phyloP scores from a whole-genome alignment of 139 green algal genomes.

The Tetraselmis chui region DNA sequence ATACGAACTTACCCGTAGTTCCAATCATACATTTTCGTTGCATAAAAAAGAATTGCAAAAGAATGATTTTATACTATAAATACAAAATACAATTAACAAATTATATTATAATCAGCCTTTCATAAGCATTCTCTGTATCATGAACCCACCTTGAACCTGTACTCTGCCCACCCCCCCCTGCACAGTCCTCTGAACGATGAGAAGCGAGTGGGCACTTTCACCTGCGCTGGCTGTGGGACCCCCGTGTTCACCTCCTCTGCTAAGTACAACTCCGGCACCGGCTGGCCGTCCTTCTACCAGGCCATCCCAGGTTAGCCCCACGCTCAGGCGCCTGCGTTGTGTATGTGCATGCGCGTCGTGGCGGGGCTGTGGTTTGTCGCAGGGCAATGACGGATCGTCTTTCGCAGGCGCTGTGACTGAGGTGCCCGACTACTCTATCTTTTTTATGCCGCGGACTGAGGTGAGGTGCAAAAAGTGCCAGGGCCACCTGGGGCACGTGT shows the following conservation, averaged over 20 bases:
- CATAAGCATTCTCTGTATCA: no score
- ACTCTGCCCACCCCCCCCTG: not conserved
- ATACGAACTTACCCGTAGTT: no score
- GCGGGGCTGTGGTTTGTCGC: no score
- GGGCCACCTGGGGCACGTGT: conserved; percentile 69
- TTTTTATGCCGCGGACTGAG: not conserved
- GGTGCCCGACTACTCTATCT: conserved; percentile 19
- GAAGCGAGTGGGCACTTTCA: conserved; percentile 1
- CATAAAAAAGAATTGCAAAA: no score
- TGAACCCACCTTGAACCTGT: no score
- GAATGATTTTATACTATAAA: no score
- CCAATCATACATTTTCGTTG: no score
- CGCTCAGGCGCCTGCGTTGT: no score
- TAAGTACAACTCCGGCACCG: conserved; percentile 12
- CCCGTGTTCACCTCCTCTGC: not conserved
- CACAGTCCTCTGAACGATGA: conserved; percentile 1
- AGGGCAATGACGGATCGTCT: no score
- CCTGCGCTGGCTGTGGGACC: not conserved
- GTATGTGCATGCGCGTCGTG: no score
- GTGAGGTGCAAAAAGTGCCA: conserved; percentile 32
- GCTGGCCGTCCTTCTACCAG: conserved; percentile 5
- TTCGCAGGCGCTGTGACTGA: conserved; percentile 8
- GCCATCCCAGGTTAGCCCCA: not conserved
- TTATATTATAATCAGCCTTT: no score
- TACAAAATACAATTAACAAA: no score